Percentiles rank a stretch among this genome's conserved stretches.
Evolutionary conservation across 176 grass and related monocot species (phyloP).

Genomic region (Oropetium thomaeum): DNA sequence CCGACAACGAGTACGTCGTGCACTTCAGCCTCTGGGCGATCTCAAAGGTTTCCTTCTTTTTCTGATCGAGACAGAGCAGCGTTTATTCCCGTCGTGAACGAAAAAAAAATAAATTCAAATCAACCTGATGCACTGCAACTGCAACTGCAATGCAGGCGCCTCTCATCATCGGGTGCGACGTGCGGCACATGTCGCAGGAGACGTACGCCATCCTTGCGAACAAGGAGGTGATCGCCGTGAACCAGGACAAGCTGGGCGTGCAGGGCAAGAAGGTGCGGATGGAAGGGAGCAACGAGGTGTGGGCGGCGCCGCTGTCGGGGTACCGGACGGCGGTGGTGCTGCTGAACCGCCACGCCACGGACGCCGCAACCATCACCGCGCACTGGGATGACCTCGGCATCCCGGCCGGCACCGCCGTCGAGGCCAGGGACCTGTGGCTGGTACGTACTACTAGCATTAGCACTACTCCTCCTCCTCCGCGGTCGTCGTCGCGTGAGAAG

Average conservation of each 20-base stretch:
- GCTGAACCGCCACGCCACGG: slow-evolving; percentile 45
- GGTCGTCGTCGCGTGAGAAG: neutral
- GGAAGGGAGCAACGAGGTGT: slow-evolving; percentile 80
- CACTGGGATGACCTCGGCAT: slow-evolving; percentile 74
- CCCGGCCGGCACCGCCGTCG: slow-evolving; percentile 50
- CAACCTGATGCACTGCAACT: no score
- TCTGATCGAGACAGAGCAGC: neutral
- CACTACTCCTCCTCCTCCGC: no score
- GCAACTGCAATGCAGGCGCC: slow-evolving; percentile 87
- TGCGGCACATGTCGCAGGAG: slow-evolving; percentile 58
- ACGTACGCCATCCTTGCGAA: slow-evolving; percentile 77
- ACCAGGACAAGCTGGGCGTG: slow-evolving; percentile 78
- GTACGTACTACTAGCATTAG: slow-evolving; percentile 2
- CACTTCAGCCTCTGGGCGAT: slow-evolving; percentile 93
- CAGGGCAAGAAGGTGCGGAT: slow-evolving; percentile 94
- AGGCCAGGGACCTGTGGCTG: slow-evolving; percentile 75
- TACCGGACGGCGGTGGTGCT: slow-evolving; percentile 58
- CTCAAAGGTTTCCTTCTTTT: slow-evolving; percentile 46
- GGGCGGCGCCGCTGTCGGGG: slow-evolving; percentile 57
- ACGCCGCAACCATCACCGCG: slow-evolving; percentile 42
- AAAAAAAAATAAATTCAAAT: no score
- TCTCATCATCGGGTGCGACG: slow-evolving; percentile 88
- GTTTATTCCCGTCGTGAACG: no score
- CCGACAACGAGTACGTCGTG: slow-evolving; percentile 64
- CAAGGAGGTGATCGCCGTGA: slow-evolving; percentile 90